Base-by-base conservation (phyloP, 2,329 filamentous ascomycete species). In the Alternaria brassicicola region DNA sequence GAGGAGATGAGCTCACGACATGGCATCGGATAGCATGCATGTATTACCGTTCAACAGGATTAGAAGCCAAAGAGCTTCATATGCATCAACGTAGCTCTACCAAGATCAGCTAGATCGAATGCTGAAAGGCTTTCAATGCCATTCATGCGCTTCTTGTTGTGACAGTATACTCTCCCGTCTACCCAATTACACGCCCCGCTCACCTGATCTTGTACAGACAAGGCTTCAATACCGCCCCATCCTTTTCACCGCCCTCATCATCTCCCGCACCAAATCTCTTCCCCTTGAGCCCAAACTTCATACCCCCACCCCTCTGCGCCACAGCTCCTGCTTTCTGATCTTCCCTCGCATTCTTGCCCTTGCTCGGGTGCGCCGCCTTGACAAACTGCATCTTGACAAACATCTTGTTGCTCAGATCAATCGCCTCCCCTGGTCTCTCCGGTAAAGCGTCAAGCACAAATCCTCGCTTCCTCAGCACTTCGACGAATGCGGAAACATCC, bases 361-460 rank as follows among this genome's bases (percentile, higher is more conserved):
- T 89, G 2, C 84, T 84, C 0, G 93, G 90, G 42, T 87, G 81
- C 19, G 87, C 87, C n/a, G 85, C 87, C 81, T 98, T 99, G 69
- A 93, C 83, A 78, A 99, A 99, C 69, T 90, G 88, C 92, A 99
- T 94, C 80, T 90, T 92, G 67, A 98, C 94, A 81, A 99, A 99
- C 95, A 99, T 99, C 80, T 90, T 96, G 80, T 99, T 99, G 55
- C 85, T 86, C 71, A 96, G 81, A 79, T 99, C 93, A 9, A 96
- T 84, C 0, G 89, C 86, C 23, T 77, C 78, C 63, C 81, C 84
- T 67, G 85, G 86, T 8, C 86, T 86, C 68, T 90, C 74, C 0
- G 69, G 69, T 36, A 69, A 59, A 28, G 71, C 74, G 55, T 78
- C 89, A 28, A 97, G 83, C n/a, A 93, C 83, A 71, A 99, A 97